Base-by-base conservation (phyloP, 768 basidiomycete genomes). In the Lactifluus pinguis region DNA sequence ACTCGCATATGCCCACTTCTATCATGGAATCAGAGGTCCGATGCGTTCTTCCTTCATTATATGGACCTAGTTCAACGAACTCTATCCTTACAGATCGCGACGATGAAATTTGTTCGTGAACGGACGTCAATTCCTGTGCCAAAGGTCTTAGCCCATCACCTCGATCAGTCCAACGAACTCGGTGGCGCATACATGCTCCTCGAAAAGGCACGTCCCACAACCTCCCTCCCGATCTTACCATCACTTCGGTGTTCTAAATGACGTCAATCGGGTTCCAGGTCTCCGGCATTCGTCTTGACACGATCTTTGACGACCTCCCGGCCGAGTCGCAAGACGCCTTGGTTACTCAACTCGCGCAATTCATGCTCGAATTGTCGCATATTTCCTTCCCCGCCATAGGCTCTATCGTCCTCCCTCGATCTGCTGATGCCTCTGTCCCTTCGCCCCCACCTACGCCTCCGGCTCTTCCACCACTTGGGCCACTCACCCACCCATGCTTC, bases 71-170 rank as follows among this genome's bases (percentile, higher is more conserved):
- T 52, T 36, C 48, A 25, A 25, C 25, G 10, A 32, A 1, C 11
- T 38, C 9, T 42, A 29, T 17, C 32, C 32, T 45, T 36, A 32
- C 32, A 73, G 72, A 64, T 68, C 13, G 71, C 71, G 36, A 74
- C 73, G 4, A 63, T 70, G 63, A 58, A 63, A 14, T 74, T 69
- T 49, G 38, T 74, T 21, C 57, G 64, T 15, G 61, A 67, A 19
- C 59, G 62, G 15, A 72, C 71, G 14, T 68, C 72, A 5, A 67
- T 73, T 17, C 73, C 72, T 48, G 66, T 67, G 4, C 69, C 70
- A 0, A 56, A 59, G 6, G 61, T 70, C 8, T 53, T 73, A 15
- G 54, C 67, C 44, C 63, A 53, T 50, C 60, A 59, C 38, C 57
- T 53, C 53, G 47, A 56, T 51, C 51, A 54, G 9, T 54, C 60